Base-by-base conservation (phyloP, 2,329 filamentous ascomycete genomes). In the Lanzia echinophila region DNA sequence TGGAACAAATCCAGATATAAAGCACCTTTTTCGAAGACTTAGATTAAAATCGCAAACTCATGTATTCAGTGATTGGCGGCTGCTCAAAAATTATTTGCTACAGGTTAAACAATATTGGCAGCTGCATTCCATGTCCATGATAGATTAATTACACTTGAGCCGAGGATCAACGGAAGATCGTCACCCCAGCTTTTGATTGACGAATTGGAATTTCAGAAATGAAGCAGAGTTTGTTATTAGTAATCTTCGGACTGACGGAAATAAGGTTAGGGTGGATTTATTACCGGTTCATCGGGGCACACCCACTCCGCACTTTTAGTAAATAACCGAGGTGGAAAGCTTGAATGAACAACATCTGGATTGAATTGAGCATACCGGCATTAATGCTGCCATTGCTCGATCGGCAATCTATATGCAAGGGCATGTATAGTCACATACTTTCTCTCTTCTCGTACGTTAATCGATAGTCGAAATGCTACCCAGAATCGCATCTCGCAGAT, bases 401-500 rank as follows among this genome's bases (percentile, higher is more conserved):
- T 41, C n/a, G 38, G 4, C 11, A 11, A 19, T 12, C 17, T 17
- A 11, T 8, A 53, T 38, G 49, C 34, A 38, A n/a, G 20, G 4
- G 32, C 2, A 48, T 17, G 11, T 53, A 28, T 12, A 33, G 24
- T 7, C 32, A 7, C 8, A 17, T n/a, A 8, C 1, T 19, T 34
- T 56, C 43, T 51, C 8, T 34, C 39, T 38, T 10, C 45, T 17
- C 34, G 50, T 44, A 49, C 50, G 17, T 22, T 33, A 47, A 10
- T 28, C 15, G 43, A 41, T 17, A 19, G 17, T 8, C 5, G 3
- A 7, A 8, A 22, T 15, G 13, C 2, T 24, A 44, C 50, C 47
- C 55, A 67, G 46, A 36, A 68, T 68, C 24, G 24, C 24, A 65
- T 54, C 66, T 47, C 65, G 66, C 56, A 64, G 62, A 59, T 58